A percentile compares a stretch with the other conserved stretches of the same genome.
Conservation (phyloP, 192 early-diverging fungal species). For the Coemansia erecta region DNA sequence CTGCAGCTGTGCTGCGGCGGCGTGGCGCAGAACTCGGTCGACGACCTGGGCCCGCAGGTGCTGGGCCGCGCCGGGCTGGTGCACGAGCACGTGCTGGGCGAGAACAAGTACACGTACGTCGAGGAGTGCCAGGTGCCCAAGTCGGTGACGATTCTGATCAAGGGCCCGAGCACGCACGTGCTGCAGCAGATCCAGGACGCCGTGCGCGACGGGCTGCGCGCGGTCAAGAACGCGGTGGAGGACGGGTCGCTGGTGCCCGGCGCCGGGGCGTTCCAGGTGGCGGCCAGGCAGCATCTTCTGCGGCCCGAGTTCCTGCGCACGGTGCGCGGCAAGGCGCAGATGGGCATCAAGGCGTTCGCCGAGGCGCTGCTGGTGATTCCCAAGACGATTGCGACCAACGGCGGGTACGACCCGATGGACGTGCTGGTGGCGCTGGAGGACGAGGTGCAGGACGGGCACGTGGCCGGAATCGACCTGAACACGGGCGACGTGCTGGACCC, state of each 20-base stretch:
- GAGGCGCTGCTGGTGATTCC: constrained; percentile 95
- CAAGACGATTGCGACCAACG: constrained; percentile 94
- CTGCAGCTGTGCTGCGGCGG: constrained; percentile 95
- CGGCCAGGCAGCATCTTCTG: constrained; percentile 75
- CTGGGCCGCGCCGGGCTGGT: constrained; percentile 90
- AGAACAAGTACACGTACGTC: constrained; percentile 99
- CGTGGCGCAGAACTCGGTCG: constrained; percentile 95
- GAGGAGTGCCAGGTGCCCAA: constrained; percentile 90
- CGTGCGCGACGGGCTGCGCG: constrained; percentile 94
- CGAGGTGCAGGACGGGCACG: constrained; percentile 85
- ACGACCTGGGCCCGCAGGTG: constrained; percentile 81
- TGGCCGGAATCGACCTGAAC: constrained; percentile 90
- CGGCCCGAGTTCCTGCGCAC: constrained; percentile 76
- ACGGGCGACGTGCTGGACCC: constrained; percentile 95
- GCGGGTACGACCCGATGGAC: constrained; percentile 95
- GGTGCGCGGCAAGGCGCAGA: constrained; percentile 91
- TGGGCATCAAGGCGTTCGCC: constrained; percentile 96
- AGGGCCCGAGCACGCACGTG: constrained; percentile 91
- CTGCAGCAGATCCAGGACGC: constrained; percentile 96
- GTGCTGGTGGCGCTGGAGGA: constrained; percentile 92
- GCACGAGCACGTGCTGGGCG: constrained; percentile 95
- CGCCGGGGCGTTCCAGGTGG: constrained; percentile 95
- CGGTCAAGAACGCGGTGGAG: constrained; percentile 98
- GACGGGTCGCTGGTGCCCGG: constrained; percentile 87
- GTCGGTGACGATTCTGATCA: constrained; percentile 92